Evolutionary conservation across 148 eudicot species (phyloP), one percentile per base, ranked within the genome.

Genomic region (Persicaria maculosa): DNA sequence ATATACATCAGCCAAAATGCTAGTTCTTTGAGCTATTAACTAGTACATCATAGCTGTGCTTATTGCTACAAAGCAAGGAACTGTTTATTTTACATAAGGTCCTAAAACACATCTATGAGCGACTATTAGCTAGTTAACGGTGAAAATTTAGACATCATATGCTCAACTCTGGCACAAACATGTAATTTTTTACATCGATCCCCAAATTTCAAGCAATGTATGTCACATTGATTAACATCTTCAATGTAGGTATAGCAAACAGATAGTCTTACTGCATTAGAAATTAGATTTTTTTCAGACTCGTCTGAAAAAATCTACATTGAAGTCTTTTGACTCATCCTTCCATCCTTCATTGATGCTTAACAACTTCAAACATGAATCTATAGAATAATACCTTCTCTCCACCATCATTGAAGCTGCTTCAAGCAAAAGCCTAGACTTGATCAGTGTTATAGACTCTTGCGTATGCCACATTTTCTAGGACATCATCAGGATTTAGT

Each of bases 341-440:
- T 4, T 52, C 12, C 16, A 12, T 52, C 55, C 8, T 16, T 4
- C 58, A 15, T 6, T 2, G 40, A 31, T 31, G 40, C 40, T 31
- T 31, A n/a, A 15, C 52, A 53, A 53, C 16, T 16, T 16, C 19
- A 53, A 15, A 15, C 20, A 53, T 53, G 20, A 53, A 31, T 31
- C 40, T 31, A 3, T 31, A 6, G 40, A 71, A 71, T 17, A 22
- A 57, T 57, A 94, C 98, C 98, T 86, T 69, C 96, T 91, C 80
- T 94, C 97, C 77, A 92, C 97, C 98, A 94, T 94, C 98, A 94
- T 92, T 36, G 97, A 94, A 62, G 97, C 97, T 72, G 97, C 98
- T 88, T 94, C 97, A 79, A 95, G 92, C 86, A 95, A 83, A 87
- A 95, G 93, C 87, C 98, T 90, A 47, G 98, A 92, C 81, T 92